Evolutionary conservation across 345 rosid genomes (phyloP), one percentile per base, ranked within the genome.

Genomic region (Kandelia obovata): DNA sequence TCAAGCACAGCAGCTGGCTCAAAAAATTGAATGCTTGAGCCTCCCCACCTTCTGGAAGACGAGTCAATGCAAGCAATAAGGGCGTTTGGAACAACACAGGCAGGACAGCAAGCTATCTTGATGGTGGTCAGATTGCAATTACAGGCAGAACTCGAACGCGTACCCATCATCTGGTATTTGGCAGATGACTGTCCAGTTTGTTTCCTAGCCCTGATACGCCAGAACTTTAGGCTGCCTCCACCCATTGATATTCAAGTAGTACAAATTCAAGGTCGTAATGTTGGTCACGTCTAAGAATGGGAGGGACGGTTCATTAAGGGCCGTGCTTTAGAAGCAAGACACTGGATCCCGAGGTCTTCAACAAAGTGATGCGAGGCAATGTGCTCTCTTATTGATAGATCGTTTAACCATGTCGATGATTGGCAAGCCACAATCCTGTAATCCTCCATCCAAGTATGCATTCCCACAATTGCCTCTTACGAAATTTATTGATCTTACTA

Each of bases 11-110:
- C 62, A 62, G 65, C 60, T 10, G 70, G 70, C 5, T 31, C 47
- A 5, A n/a, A 21, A 21, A 47, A 53, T 79, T 16, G 65, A 69
- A 61, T 77, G 73, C 58, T 71, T 85, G 67, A 73, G 70, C 55
- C 69, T 83, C 21, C 56, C n/a, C 17, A 78, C 77, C 68, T 85
- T 87, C 78, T 82, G 79, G 85, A 83, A 11, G 5, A 23, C 7
- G 17, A 11, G 63, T 62, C 16, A 61, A 31, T 53, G 47, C 57
- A 19, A 61, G 26, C 0, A 31, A 35, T 31, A 61, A 20, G 15
- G 49, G 37, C 6, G 31, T 51, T 17, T 76, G 66, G 80, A 58
- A 58, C 52, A 66, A 52, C 67, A 64, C 31, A 2, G 16, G 43
- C 47, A 28, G 59, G 39, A 35, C 70, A 32, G 73, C 65, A 28